Base-by-base conservation (phyloP, 225 moss, liverwort and hornwort species). In the Sphagnum tenellum region DNA sequence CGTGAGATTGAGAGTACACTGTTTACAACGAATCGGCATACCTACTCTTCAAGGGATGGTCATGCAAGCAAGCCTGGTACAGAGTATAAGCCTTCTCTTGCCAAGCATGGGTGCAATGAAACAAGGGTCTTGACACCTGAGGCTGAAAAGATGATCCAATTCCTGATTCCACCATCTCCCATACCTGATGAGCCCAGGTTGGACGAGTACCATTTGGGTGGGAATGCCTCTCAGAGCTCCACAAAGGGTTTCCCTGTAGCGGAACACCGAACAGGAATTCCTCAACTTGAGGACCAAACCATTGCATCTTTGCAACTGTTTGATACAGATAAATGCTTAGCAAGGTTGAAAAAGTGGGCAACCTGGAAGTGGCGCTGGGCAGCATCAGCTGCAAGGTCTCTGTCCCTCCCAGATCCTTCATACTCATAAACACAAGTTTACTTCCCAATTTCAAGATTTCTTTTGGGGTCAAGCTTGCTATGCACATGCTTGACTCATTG, bases 301-400 rank as follows among this genome's bases (percentile, higher is more conserved):
- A 5, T 9, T 52, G 6, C 52, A 52, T 5, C 52, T 9, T 52
- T 9, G 9, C 9, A 5, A 5, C 52, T 45, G 11, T 51, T 49
- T 29, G 73, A 66, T 57, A 64, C 57, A 65, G 78, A 71, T 12
- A 71, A 67, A 62, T 66, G 64, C 46, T 64, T 70, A 59, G 71
- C 69, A 44, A 69, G 67, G 51, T 66, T 79, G 7, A 71, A 77
- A 29, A 83, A 74, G 8, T 89, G 86, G 84, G 78, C 85, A 45
- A 70, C 84, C 13, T 96, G 92, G 95, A 92, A 86, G 65, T 89
- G 89, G 89, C 86, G 89, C 49, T 92, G 95, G 92, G 89, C 95
- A 48, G 92, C 86, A 59, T 78, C 95, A 48, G 82, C 84, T 50
- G 76, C 89, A 63, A 88, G 88, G 82, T 79, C 50, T 29, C 60